Base-by-base conservation (phyloP, 1,284 basidiomycete species). In the Melampsora larici-populina region DNA sequence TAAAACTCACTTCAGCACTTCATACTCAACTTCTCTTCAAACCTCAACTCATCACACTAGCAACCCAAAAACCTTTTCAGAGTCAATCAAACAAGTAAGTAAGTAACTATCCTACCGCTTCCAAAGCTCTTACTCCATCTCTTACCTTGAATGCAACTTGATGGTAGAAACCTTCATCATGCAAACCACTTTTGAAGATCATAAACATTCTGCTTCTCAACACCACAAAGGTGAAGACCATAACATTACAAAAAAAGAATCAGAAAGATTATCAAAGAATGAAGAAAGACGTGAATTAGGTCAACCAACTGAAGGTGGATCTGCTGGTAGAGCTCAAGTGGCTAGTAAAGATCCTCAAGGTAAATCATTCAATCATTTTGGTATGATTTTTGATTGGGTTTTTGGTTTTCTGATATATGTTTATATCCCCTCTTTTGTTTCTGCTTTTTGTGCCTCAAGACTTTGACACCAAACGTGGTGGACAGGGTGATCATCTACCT, bases 291-390 rank as follows among this genome's bases (percentile, higher is more conserved):
- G 49, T 9, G 21, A 24, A 2, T n/a, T 31, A 24, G 72, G 63
- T 18, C 43, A 74, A 33, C 63, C 63, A 29, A 74, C 72, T 24
- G 18, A 65, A 49, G 72, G 72, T 33, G 72, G 72, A 3, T 40
- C 46, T 66, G 72, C 72, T 0, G 72, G 72, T 17, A 40, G 72
- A 21, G 72, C 63, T 18, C 72, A 74, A 74, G 63, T 74, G 29
- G 72, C 46, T 64, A 64, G 65, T 49, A 66, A 74, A 66, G 72
- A 74, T 55, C 72, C 72, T 46, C 46, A 74, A 74, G 72, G 72
- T 74, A 58, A 48, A 31, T 66, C 29, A 58, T n/a, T 58, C n/a
- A 24, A 58, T 8, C 7, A 0, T 3, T n/a, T 21, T n/a, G 9
- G 7, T 55, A 17, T n/a, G 9, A 8, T 15, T 26, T 46, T 68